Conservation (phyloP, 257 asterid genomes). For the Dorcoceras hygrometricum region DNA sequence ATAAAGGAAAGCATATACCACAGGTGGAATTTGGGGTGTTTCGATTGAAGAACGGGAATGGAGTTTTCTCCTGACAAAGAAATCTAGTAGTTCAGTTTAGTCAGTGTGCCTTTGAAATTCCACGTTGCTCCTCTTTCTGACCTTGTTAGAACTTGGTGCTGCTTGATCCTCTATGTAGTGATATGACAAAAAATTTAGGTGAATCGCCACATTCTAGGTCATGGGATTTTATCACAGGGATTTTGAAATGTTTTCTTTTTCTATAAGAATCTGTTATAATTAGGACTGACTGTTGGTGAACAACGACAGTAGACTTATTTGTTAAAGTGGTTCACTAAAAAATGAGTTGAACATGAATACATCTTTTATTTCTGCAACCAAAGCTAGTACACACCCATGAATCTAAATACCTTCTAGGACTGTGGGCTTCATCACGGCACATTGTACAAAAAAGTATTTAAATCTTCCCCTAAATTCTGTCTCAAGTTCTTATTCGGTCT, state of each 20-base stretch:
- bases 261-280: neutral
- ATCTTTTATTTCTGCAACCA: neutral
- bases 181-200: too few relatives aligned
- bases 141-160: neutral
- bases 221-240: neutral
- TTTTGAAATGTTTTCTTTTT: neutral
- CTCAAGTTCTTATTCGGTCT: neutral
- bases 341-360: neutral
- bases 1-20: slow-evolving; percentile 1
- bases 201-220: neutral
- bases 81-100: neutral
- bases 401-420: neutral
- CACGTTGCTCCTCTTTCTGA: neutral
- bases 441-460: neutral
- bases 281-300: neutral
- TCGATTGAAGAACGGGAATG: neutral
- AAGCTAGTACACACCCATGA: neutral
- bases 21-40: neutral
- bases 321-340: neutral
- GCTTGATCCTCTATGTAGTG: neutral
- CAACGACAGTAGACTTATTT: neutral
- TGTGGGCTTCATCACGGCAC: neutral
- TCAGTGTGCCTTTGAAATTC: neutral
- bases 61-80: neutral
- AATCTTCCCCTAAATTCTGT: neutral